Evolutionary conservation across 352 stramenopile genomes (phyloP).

Genomic region (Globisporangium iwayamae): DNA sequence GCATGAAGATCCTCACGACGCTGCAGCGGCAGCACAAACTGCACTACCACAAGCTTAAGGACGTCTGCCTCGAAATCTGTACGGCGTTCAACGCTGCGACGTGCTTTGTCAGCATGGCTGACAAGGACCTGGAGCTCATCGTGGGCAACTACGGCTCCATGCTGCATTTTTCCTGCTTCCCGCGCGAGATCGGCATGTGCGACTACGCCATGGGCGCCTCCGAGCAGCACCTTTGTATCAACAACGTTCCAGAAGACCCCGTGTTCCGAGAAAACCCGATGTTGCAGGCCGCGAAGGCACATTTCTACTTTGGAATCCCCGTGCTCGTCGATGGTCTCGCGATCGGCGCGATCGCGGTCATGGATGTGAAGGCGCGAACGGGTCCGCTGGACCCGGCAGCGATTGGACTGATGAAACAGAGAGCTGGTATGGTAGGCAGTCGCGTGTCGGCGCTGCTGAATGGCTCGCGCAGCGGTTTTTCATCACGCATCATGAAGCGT

Average conservation of each 20-base stretch:
- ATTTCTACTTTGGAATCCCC: slow-evolving; percentile 22
- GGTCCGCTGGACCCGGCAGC: neutral
- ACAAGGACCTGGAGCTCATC: slow-evolving; percentile 22
- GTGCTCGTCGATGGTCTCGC: slow-evolving; percentile 14
- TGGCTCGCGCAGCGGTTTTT: neutral
- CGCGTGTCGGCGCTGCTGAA: slow-evolving; percentile 8
- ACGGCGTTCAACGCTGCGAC: slow-evolving; percentile 2
- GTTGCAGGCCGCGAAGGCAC: slow-evolving; percentile 16
- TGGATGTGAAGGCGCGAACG: slow-evolving; percentile 14
- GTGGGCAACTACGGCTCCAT: slow-evolving; percentile 21
- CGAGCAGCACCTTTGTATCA: slow-evolving; percentile 15
- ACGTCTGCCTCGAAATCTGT: slow-evolving; percentile 13
- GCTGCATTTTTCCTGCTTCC: slow-evolving; percentile 26
- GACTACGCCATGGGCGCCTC: slow-evolving; percentile 19
- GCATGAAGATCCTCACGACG: slow-evolving; percentile 15
- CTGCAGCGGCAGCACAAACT: slow-evolving; percentile 25
- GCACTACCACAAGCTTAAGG: slow-evolving; percentile 22
- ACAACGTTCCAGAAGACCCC: slow-evolving; percentile 1
- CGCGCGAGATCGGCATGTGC: slow-evolving; percentile 29
- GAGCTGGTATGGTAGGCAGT: slow-evolving; percentile 6
- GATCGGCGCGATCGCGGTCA: slow-evolving; percentile 21
- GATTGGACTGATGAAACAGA: slow-evolving; percentile 7
- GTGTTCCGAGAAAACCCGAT: slow-evolving; percentile 26
- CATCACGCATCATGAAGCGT: slow-evolving; percentile 6
- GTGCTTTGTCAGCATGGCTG: slow-evolving; percentile 21